Base-by-base conservation (phyloP, 2,329 filamentous ascomycete species). In the Scopulariopsis brevicaulis region DNA sequence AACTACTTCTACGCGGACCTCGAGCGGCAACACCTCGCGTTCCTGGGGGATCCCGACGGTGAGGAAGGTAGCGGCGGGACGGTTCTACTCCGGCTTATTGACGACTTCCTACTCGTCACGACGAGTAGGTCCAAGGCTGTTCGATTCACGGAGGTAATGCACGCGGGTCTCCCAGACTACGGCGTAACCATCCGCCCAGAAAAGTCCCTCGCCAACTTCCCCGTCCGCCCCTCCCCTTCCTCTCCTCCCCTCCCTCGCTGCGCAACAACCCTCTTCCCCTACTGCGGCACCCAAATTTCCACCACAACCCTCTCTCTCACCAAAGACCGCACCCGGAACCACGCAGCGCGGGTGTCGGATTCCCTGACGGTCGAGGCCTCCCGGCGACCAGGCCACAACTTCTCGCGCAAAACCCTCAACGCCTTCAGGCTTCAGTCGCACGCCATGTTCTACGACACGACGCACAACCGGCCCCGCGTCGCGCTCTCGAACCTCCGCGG, bases 1-100 rank as follows among this genome's bases (percentile, higher is more conserved):
- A 97, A 91, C 71, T 93, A 96, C 71, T 96, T 97, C 70, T 99
- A 99, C 67, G 92, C 89, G 6, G 85, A 94, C 61, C 80, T 97
- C 1, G 94, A 99, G 70, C 72, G 72, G 7, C 77, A 84, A 28
- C 74, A 86, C 15, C 75, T 97, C 2, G 67, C 66, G 0, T 97
- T 96, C 66, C 71, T 94, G 18, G 66, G 72, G 0, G 67, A 72
- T 10, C 12, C 10, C 12, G 43, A 48, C 43, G 15, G 3, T 8
- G 28, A 32, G n/a, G 18, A 24, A 4, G 5, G 15, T 32, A 25
- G 28, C 43, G 40, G 22, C 53, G 57, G 12, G 74, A 86, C 37
- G 54, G 71, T 96, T 2, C 75, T 99, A 8, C 71, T 97, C 56
- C 81, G 94, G 18, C 78, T 96, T 11, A 89, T 96, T 50, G 94